Conservation (phyloP, 805 yeast genomes). For the Schwanniomyces pseudopolymorphus region DNA sequence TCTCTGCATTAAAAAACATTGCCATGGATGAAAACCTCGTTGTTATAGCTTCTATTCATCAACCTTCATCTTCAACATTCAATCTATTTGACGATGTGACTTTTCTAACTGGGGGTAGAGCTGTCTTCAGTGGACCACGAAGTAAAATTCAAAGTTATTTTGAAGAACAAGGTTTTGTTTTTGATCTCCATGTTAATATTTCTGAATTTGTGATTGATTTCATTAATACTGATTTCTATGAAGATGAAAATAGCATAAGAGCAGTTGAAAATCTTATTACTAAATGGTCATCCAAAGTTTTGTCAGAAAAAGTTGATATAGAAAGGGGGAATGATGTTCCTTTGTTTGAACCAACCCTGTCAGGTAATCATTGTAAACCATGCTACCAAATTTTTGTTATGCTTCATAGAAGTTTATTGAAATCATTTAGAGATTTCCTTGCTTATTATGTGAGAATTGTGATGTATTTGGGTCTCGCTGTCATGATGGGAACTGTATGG, state of each 20-base stretch:
- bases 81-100: slow-evolving; percentile 75
- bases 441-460: slow-evolving; percentile 36
- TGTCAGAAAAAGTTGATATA: not conserved
- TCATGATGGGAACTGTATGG: slow-evolving; percentile 40
- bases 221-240: slow-evolving; percentile 21
- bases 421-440: slow-evolving; percentile 33
- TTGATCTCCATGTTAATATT: slow-evolving; percentile 29
- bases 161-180: slow-evolving; percentile 32
- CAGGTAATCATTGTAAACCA: not conserved
- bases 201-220: slow-evolving; percentile 29
- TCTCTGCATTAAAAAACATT: slow-evolving; percentile 39
- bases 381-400: slow-evolving; percentile 18
- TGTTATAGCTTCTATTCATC: slow-evolving; percentile 66
- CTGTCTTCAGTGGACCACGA: slow-evolving; percentile 69
- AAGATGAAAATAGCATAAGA: not conserved
- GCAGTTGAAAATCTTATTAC: not conserved
- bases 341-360: not conserved
- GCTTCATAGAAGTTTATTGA: slow-evolving; percentile 23
- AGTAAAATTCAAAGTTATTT: slow-evolving; percentile 20
- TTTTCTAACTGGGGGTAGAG: slow-evolving; percentile 72
- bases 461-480: slow-evolving; percentile 41
- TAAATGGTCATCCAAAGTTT: not conserved
- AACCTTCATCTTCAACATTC: slow-evolving; percentile 78
- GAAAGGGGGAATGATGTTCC: not conserved
- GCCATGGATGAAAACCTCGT: slow-evolving; percentile 42